These are phyloP conservation scores for Simplicillium aogashimaense DNA, from an alignment of 2,329 filamentous ascomycete species.

Conservation along the genomic window DNA sequence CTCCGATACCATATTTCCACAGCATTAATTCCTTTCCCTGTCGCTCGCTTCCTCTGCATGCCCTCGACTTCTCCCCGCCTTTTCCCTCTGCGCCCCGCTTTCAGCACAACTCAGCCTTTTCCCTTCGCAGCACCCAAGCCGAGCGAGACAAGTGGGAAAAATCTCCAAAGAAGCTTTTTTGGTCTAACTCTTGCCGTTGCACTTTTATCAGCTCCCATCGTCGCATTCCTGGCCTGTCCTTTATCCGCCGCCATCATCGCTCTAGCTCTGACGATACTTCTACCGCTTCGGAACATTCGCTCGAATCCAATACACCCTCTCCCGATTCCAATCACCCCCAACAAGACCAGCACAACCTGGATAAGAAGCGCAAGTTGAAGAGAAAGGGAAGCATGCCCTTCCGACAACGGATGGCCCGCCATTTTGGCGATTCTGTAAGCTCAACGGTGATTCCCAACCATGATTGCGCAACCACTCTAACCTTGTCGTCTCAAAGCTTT, in stretches of 20 bases:
- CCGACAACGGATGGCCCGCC: conserved; percentile 32
- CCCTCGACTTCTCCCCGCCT: too few species aligned
- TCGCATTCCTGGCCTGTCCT: background rate
- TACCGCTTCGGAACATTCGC: background rate
- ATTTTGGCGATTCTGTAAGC: conserved; percentile 36
- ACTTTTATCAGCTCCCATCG: background rate
- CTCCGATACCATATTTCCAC: too few species aligned
- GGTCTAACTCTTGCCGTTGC: too few species aligned
- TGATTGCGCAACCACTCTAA: background rate
- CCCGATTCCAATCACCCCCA: background rate
- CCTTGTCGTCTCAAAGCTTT: conserved; percentile 30
- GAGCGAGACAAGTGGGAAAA: too few species aligned
- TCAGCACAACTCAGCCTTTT: too few species aligned
- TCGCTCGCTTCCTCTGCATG: too few species aligned
- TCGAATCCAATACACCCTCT: background rate
- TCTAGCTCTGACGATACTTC: background rate
- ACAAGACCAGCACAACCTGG: conserved; percentile 1
- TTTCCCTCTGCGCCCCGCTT: too few species aligned
- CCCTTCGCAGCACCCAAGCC: too few species aligned
- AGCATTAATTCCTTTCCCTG: too few species aligned
- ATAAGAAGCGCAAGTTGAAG: conserved; percentile 9
- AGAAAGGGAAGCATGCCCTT: conserved; percentile 23
- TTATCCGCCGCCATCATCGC: background rate
- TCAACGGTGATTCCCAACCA: conserved; percentile 8
- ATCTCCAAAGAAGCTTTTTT: too few species aligned